Conservation (phyloP, 2,329 filamentous ascomycete genomes). For the Trichophyton rubrum region DNA sequence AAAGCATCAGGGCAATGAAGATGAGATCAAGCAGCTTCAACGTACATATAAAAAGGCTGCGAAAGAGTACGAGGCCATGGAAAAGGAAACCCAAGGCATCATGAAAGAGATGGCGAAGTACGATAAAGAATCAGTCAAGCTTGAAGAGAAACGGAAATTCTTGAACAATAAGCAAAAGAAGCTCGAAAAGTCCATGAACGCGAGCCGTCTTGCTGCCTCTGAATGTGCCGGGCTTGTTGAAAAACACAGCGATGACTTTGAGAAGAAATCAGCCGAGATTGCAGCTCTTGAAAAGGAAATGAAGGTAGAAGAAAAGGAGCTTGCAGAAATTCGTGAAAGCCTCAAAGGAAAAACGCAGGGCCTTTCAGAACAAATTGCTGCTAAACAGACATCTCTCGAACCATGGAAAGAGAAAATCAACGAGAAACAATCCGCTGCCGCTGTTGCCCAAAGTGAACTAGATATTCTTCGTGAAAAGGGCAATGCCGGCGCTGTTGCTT, state of each 20-base stretch:
- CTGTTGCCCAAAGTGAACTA: constrained; percentile 87
- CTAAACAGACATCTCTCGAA: constrained; percentile 85
- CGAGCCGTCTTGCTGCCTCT: constrained; percentile 58
- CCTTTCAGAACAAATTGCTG: constrained; percentile 82
- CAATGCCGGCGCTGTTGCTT: constrained; percentile 70
- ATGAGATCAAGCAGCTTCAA: constrained; percentile 79
- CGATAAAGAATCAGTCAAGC: constrained; percentile 93
- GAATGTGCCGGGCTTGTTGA: constrained; percentile 69
- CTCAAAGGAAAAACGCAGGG: constrained; percentile 93
- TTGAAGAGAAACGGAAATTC: constrained; percentile 96
- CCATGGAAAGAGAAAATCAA: constrained; percentile 97
- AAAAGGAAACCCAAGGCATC: constrained; percentile 67
- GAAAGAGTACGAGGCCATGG: constrained; percentile 70
- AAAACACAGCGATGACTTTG: constrained; percentile 65
- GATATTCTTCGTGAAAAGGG: constrained; percentile 82
- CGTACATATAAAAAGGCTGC: constrained; percentile 70
- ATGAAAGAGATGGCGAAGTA: constrained; percentile 82
- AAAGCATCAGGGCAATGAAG: constrained; percentile 80
- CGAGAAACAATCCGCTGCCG: constrained; percentile 85
- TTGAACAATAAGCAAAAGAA: constrained; percentile 84
- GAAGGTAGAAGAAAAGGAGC: constrained; percentile 65
- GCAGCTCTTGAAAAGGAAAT: constrained; percentile 62
- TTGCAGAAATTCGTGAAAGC: constrained; percentile 68
- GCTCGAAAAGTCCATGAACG: constrained; percentile 72
- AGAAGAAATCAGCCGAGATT: constrained; percentile 63